phyloP scores from a whole-genome alignment of 2,329 filamentous ascomycete genomes.

The Fusarium torulosum region DNA sequence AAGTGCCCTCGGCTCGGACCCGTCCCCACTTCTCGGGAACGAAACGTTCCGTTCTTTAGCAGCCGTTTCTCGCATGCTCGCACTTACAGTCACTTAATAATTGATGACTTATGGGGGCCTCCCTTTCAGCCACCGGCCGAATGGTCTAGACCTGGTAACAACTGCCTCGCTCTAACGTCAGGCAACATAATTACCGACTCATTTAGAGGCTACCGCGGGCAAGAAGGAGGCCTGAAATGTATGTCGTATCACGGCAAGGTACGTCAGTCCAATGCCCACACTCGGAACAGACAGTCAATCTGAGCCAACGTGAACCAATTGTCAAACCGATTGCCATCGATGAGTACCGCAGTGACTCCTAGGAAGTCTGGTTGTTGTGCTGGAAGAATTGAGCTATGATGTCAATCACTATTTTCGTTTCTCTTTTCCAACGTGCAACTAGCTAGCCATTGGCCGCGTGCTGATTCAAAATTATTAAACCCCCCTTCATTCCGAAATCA shows the following conservation, averaged over 20 bases:
- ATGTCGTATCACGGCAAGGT: background rate
- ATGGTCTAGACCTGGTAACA: conserved; percentile 3
- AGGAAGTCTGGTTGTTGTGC: background rate
- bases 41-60: background rate
- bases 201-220: background rate
- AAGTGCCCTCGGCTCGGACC: conserved; percentile 4
- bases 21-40: conserved; percentile 11
- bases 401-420: background rate
- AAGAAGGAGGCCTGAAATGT: background rate
- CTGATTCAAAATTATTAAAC: background rate
- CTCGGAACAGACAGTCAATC: too few relatives aligned
- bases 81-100: background rate
- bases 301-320: background rate
- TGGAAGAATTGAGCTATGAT: background rate
- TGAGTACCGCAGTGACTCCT: background rate
- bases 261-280: background rate
- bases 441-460: background rate
- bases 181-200: conserved; percentile 1
- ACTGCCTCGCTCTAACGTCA: conserved; percentile 12
- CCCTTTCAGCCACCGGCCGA: conserved; percentile 5
- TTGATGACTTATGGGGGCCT: too few relatives aligned
- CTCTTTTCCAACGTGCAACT: background rate
- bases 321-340: background rate
- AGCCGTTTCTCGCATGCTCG: conserved; percentile 2
- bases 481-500: background rate